Conservation (phyloP, 164 flowering plant species). For the Piper longum region DNA sequence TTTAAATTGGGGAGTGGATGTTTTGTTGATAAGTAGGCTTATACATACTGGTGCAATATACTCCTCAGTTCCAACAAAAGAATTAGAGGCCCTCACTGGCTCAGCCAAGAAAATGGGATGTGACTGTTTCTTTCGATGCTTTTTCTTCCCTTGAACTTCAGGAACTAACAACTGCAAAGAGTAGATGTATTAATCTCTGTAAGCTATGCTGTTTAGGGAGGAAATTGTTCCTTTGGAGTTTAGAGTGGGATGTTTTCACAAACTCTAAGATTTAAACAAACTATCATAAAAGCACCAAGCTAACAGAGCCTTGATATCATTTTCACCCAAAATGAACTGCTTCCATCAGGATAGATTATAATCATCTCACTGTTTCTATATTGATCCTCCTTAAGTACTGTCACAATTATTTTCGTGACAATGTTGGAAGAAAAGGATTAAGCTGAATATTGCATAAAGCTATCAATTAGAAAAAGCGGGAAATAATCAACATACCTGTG, state of each 20-base stretch:
- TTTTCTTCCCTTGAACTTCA: constrained; percentile 46
- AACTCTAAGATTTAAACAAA: too few species aligned
- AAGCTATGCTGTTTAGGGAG: neutral
- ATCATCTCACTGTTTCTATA: too few species aligned
- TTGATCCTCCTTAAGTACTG: too few species aligned
- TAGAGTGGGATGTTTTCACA: too few species aligned
- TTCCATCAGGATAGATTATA: too few species aligned
- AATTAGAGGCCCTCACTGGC: constrained; percentile 95
- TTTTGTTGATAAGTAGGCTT: neutral
- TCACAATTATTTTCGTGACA: too few species aligned
- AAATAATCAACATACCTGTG: constrained; percentile 43
- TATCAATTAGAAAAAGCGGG: neutral
- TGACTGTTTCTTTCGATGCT: constrained; percentile 36
- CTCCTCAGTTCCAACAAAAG: constrained; percentile 98
- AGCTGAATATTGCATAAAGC: neutral
- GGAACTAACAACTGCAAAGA: constrained; percentile 64
- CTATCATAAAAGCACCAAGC: too few species aligned
- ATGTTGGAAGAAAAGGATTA: neutral
- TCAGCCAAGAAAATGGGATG: constrained; percentile 88
- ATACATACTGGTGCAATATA: constrained; percentile 89
- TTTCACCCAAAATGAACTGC: too few species aligned
- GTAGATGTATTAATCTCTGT: neutral
- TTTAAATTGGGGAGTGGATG: neutral
- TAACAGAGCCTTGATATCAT: too few species aligned
- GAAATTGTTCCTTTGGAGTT: neutral